Evolutionary conservation across 1,139 yeast genomes (phyloP).

Genomic region (Yamadazyma pseudoaaseri): DNA sequence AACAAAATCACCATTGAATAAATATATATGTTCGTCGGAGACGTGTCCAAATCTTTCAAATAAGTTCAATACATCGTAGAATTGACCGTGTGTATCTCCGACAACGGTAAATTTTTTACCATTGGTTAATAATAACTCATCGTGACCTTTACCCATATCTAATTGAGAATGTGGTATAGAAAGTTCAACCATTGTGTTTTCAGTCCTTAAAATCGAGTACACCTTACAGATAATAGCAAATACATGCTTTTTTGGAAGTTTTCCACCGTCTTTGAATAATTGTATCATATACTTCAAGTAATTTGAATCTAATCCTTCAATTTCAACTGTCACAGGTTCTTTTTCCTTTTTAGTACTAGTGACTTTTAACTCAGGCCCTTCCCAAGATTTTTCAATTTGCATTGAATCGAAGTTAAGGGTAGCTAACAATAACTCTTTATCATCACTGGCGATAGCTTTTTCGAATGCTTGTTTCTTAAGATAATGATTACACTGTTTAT

Average conservation of each 20-base stretch:
- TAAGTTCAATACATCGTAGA: constrained; percentile 80
- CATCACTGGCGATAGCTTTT: constrained; percentile 76
- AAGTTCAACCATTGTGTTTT: constrained; percentile 76
- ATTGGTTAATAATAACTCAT: constrained; percentile 21
- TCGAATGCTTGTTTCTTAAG: constrained; percentile 80
- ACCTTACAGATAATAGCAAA: constrained; percentile 80
- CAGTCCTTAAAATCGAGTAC: constrained; percentile 60
- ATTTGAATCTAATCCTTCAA: constrained; percentile 37
- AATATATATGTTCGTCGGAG: constrained; percentile 66
- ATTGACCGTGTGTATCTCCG: constrained; percentile 98
- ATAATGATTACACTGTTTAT: constrained; percentile 63
- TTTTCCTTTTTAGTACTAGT: constrained; percentile 19
- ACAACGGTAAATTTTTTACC: constrained; percentile 70
- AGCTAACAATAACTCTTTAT: constrained; percentile 34
- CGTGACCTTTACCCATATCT: constrained; percentile 7
- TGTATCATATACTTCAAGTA: constrained; percentile 68
- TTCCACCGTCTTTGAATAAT: constrained; percentile 69
- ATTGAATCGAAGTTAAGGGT: constrained; percentile 50
- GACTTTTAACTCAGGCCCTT: constrained; percentile 60
- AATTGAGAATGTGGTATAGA: constrained; percentile 37
- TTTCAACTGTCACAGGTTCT: constrained; percentile 21
- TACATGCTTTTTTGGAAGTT: constrained; percentile 76
- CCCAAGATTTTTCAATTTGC: constrained; percentile 57
- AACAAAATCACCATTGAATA: constrained; percentile 96
- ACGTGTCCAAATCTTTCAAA: constrained; percentile 72